Evolutionary conservation across 306 rosid genomes (phyloP), one percentile per base, ranked within the genome.

Genomic region (Cicer bijugum): DNA sequence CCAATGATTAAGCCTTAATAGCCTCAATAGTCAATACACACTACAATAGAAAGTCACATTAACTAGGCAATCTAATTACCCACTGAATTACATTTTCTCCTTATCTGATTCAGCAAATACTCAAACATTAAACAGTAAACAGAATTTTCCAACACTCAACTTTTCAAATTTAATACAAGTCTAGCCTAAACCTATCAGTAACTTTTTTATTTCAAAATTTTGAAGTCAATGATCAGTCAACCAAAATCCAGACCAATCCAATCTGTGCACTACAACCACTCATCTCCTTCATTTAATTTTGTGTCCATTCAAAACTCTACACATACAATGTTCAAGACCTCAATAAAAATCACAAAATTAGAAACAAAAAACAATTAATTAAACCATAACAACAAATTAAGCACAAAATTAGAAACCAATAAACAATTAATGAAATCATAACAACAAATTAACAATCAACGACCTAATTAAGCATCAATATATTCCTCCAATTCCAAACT

Each of bases 161-260:
- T 62, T 63, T 58, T 69, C 76, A 70, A 69, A 70, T 52, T 60
- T 7, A 73, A 28, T 28, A 28, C 8, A 47, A 12, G 16, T 12
- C 71, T n/a, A 7, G 68, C 52, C 76, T 45, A 74, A 74, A 37
- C 71, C 59, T 19, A 71, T 39, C 14, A 48, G 37, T 15, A 74
- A 56, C 40, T 33, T 51, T 5, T 63, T 8, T 16, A 51, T 44
- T 55, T 67, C 78, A 59, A 19, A 4, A 62, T 33, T 59, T 59
- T 66, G 20, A 19, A 67, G 52, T 60, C 77, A 9, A 42, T 35
- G 23, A 7, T 45, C 19, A 62, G 65, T 75, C 63, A 10, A 60
- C 6, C 59, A 45, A 66, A 65, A 65, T 65, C 38, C 74, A 79
- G 20, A 52, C 19, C 46, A 56, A 67, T 62, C 53, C 76, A 71